phyloP scores from a whole-genome alignment of 768 basidiomycete species.

The Pleurotus sapidus region DNA sequence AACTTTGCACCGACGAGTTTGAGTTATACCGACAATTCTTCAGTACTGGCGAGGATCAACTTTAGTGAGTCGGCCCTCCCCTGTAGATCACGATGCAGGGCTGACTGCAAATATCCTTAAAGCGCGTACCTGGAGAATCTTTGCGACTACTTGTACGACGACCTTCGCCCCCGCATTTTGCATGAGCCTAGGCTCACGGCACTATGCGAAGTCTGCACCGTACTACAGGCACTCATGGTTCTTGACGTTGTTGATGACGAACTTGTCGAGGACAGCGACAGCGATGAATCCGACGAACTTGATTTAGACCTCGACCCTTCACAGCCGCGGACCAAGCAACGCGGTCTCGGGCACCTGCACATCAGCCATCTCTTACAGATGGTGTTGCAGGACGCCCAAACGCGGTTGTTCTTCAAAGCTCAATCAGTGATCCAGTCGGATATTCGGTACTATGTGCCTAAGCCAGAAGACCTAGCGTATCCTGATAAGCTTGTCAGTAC shows the following conservation, averaged over 20 bases:
- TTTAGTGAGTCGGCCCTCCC: slow-evolving; percentile 35
- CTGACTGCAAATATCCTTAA: slow-evolving; percentile 2
- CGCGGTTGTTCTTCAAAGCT: slow-evolving; percentile 92
- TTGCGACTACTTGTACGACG: slow-evolving; percentile 94
- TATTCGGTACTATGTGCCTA: slow-evolving; percentile 79
- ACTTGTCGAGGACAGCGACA: slow-evolving; percentile 21
- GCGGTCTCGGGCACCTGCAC: slow-evolving; percentile 61
- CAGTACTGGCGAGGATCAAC: slow-evolving; percentile 69
- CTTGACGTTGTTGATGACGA: slow-evolving; percentile 58
- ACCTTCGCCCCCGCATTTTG: slow-evolving; percentile 91
- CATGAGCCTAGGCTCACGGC: slow-evolving; percentile 87
- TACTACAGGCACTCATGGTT: slow-evolving; percentile 94
- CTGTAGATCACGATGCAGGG: not conserved
- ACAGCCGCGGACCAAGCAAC: slow-evolving; percentile 18
- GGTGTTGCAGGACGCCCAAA: slow-evolving; percentile 96
- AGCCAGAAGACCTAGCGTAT: slow-evolving; percentile 79
- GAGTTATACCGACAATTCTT: slow-evolving; percentile 84
- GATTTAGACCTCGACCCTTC: slow-evolving; percentile 34
- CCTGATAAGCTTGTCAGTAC: slow-evolving; percentile 76
- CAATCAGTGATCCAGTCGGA: slow-evolving; percentile 89
- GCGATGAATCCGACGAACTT: slow-evolving; percentile 31
- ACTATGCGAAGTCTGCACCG: slow-evolving; percentile 94
- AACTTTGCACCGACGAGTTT: slow-evolving; percentile 90
- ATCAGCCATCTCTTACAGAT: slow-evolving; percentile 81
- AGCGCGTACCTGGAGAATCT: slow-evolving; percentile 89